A percentile compares a stretch with the other conserved stretches of the same genome.
phyloP scores from a whole-genome alignment of 768 basidiomycete species.

The Lentinula boryana region DNA sequence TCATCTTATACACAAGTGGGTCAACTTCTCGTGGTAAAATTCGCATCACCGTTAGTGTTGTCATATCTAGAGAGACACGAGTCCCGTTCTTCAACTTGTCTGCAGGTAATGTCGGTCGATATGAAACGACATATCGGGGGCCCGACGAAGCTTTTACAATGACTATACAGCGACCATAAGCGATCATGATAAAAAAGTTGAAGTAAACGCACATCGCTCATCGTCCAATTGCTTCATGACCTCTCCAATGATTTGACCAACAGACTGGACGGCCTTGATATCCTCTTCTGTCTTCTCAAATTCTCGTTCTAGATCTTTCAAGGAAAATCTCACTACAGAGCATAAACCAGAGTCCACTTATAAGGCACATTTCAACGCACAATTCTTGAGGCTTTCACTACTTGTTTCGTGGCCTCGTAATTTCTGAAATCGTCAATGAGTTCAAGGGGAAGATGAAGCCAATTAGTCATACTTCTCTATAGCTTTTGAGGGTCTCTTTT shows the following conservation, averaged over 20 bases:
- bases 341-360: not conserved
- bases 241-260: slow-evolving; percentile 98
- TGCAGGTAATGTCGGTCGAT: slow-evolving; percentile 87
- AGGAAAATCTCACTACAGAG: slow-evolving; percentile 76
- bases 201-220: slow-evolving; percentile 74
- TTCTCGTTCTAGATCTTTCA: slow-evolving; percentile 84
- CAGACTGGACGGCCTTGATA: slow-evolving; percentile 97
- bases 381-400: slow-evolving; percentile 83
- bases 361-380: slow-evolving; percentile 40
- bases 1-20: slow-evolving; percentile 99
- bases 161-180: slow-evolving; percentile 38
- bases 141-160: slow-evolving; percentile 99
- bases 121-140: slow-evolving; percentile 97
- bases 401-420: slow-evolving; percentile 85
- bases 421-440: slow-evolving; percentile 55
- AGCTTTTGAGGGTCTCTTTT: slow-evolving; percentile 67
- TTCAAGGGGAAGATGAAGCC: not conserved
- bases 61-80: slow-evolving; percentile 98
- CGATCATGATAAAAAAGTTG: not conserved
- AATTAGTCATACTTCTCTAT: slow-evolving; percentile 54
- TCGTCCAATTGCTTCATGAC: slow-evolving; percentile 98
- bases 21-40: slow-evolving; percentile 97
- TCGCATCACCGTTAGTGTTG: slow-evolving; percentile 97
- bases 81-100: slow-evolving; percentile 89
- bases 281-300: slow-evolving; percentile 97